Percentiles rank a stretch among this genome's conserved stretches.
Conservation (phyloP, 1,284 basidiomycete species). For the Tilletia setariae region DNA sequence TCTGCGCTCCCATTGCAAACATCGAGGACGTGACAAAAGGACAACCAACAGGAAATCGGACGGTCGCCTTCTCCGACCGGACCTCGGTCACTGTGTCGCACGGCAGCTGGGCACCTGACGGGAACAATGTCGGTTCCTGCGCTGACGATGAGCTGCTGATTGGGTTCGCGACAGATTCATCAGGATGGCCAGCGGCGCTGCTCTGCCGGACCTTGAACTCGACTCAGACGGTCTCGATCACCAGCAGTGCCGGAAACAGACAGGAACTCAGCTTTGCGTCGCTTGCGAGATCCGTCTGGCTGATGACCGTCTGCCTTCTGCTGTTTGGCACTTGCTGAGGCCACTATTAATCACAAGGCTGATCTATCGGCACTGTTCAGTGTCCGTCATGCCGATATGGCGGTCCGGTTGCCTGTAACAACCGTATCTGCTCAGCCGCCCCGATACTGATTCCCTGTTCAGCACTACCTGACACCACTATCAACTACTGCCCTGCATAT, state of each 20-base stretch:
- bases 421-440: too few species aligned
- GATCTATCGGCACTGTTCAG: too few species aligned
- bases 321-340: conserved; percentile 7
- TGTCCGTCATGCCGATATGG: too few species aligned
- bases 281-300: not conserved
- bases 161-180: conserved; percentile 16
- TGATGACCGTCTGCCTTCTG: not conserved
- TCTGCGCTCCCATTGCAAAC: conserved; percentile 4
- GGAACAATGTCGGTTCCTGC: conserved; percentile 18
- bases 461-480: too few species aligned
- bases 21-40: not conserved
- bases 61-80: conserved; percentile 8
- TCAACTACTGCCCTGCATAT: too few species aligned
- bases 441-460: too few species aligned
- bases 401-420: too few species aligned
- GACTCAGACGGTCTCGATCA: not conserved
- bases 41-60: conserved; percentile 3
- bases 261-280: not conserved
- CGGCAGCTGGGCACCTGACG: conserved; percentile 7
- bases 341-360: too few species aligned
- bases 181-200: conserved; percentile 18
- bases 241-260: not conserved
- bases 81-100: not conserved
- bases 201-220: conserved; percentile 16
- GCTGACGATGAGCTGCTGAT: conserved; percentile 21